Percentiles rank a stretch among this genome's conserved stretches.
phyloP scores from a whole-genome alignment of 768 basidiomycete genomes.

The Dictyophora rubrovolvata region DNA sequence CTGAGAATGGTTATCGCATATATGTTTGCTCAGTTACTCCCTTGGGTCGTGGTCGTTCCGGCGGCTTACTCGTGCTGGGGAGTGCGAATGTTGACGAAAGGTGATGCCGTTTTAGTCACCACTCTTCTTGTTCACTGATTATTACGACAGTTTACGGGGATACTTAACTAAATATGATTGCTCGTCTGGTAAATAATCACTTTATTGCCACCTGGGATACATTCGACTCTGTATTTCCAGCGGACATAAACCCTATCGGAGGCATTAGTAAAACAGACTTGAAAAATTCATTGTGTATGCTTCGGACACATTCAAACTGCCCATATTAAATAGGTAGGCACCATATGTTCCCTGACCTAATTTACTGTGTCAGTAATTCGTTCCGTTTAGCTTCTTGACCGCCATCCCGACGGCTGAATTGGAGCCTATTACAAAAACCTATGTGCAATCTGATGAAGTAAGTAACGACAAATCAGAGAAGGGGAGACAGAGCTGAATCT shows the following conservation, averaged over 20 bases:
- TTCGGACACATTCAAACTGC: constrained; percentile 66
- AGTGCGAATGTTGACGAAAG: constrained; percentile 98
- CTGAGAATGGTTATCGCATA: constrained; percentile 92
- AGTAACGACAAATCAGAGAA: constrained; percentile 10
- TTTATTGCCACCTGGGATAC: background rate
- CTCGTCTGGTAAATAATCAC: constrained; percentile 55
- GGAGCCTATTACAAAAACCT: constrained; percentile 88
- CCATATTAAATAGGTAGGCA: constrained; percentile 69
- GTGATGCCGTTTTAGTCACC: constrained; percentile 27
- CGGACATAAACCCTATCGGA: constrained; percentile 97
- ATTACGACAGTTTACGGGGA: constrained; percentile 62
- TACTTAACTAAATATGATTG: constrained; percentile 98
- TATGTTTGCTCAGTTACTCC: constrained; percentile 88
- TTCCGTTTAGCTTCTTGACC: constrained; percentile 60
- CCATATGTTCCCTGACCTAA: background rate
- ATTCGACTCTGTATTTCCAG: constrained; percentile 26
- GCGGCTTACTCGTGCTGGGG: constrained; percentile 89
- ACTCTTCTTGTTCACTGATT: background rate
- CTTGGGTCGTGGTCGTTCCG: constrained; percentile 81
- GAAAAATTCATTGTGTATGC: constrained; percentile 93
- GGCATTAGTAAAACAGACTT: constrained; percentile 96
- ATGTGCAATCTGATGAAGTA: constrained; percentile 94
- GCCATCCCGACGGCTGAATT: constrained; percentile 94
- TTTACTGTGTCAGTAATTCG: background rate
- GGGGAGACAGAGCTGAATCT: background rate